Evolutionary conservation across 2,329 filamentous ascomycete genomes (phyloP).

Genomic region (Akanthomyces lecanii): DNA sequence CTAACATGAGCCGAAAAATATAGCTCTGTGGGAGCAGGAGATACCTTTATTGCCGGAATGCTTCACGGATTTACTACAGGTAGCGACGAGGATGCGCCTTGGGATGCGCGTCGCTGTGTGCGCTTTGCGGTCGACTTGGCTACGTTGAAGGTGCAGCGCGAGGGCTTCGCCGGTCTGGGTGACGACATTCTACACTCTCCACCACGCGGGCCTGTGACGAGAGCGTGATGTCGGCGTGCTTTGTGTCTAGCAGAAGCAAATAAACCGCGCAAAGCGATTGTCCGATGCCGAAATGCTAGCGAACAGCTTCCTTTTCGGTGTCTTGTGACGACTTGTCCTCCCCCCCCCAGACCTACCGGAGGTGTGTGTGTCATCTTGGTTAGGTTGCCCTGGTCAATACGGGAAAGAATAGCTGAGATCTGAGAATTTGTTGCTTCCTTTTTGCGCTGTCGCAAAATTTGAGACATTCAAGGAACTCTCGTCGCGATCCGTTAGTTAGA

Average conservation of each 20-base stretch:
- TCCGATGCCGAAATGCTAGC: neutral
- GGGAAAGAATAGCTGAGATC: neutral
- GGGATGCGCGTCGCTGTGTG: constrained; percentile 46
- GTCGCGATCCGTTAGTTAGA: neutral
- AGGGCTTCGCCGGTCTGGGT: constrained; percentile 58
- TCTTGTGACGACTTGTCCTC: neutral
- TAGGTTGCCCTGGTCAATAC: neutral
- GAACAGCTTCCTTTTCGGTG: neutral
- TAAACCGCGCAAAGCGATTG: neutral
- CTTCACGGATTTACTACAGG: constrained; percentile 51
- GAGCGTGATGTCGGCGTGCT: neutral
- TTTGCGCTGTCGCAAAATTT: neutral
- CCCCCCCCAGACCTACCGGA: neutral
- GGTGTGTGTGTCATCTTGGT: neutral
- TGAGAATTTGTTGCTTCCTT: neutral
- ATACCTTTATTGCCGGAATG: constrained; percentile 71
- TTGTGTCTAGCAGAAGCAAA: neutral
- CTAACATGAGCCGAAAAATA: constrained; percentile 19
- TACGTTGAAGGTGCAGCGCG: constrained; percentile 61
- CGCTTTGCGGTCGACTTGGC: constrained; percentile 63
- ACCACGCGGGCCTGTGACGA: neutral
- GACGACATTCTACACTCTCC: constrained; percentile 21
- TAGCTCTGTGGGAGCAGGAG: constrained; percentile 69
- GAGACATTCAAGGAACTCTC: constrained; percentile 5
- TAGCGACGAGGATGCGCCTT: constrained; percentile 33